A percentile compares a stretch with the other conserved stretches of the same genome.
phyloP scores from a whole-genome alignment of 192 early-diverging fungal species.

The Backusella mclennaniae region DNA sequence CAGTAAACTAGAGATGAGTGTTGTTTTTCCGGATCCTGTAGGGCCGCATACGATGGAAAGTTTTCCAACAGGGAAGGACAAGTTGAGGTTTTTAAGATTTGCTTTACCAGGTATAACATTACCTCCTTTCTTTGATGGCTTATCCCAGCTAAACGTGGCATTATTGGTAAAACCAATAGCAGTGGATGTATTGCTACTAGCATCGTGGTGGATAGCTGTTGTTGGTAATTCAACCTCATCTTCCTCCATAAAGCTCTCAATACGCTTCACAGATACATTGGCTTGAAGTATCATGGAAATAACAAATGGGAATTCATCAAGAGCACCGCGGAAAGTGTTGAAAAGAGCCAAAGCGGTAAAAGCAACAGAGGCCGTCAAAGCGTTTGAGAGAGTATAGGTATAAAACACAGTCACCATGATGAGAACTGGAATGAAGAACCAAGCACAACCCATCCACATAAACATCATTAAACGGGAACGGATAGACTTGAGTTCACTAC shows the following conservation, averaged over 20 bases:
- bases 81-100: conserved; percentile 56
- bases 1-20: conserved; percentile 75
- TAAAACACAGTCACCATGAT: conserved; percentile 61
- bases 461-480: conserved; percentile 51
- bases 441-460: conserved; percentile 55
- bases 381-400: conserved; percentile 59
- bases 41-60: conserved; percentile 81
- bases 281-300: conserved; percentile 59
- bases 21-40: conserved; percentile 91
- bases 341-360: conserved; percentile 77
- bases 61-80: conserved; percentile 67
- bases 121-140: conserved; percentile 12
- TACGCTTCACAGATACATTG: conserved; percentile 64
- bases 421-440: conserved; percentile 58
- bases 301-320: conserved; percentile 62
- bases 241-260: conserved; percentile 76
- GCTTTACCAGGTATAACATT: conserved; percentile 42
- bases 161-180: conserved; percentile 61
- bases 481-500: conserved; percentile 62
- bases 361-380: conserved; percentile 60
- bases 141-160: conserved; percentile 66
- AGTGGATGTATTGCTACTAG: conserved; percentile 1
- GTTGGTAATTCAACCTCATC: conserved; percentile 54
- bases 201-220: conserved; percentile 19
- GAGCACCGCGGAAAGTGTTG: conserved; percentile 63